phyloP scores from a whole-genome alignment of 1,284 basidiomycete species.

The Sporisorium sorghi region DNA sequence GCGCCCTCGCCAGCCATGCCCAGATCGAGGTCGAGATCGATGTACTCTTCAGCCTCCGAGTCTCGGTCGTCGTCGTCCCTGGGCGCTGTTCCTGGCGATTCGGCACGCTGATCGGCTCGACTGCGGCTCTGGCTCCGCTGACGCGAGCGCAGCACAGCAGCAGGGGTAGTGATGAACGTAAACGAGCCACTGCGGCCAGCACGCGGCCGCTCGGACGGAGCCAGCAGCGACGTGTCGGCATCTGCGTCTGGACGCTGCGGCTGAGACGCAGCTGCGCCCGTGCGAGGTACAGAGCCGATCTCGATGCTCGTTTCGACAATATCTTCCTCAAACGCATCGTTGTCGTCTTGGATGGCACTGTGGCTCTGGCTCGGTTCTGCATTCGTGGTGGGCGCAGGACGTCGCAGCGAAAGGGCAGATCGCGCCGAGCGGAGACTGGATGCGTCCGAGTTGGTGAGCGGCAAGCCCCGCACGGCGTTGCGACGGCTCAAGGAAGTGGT shows the following conservation, averaged over 20 bases:
- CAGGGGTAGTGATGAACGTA: constrained; percentile 42
- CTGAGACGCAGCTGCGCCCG: not conserved
- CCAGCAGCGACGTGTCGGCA: constrained; percentile 5
- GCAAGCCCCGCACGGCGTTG: constrained; percentile 38
- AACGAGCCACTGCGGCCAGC: constrained; percentile 33
- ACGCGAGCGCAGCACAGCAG: constrained; percentile 36
- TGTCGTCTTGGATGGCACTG: constrained; percentile 2
- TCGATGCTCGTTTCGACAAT: constrained; percentile 32
- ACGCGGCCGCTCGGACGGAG: constrained; percentile 18
- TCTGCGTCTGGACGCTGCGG: not conserved
- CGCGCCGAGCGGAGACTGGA: constrained; percentile 35
- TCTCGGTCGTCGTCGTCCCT: constrained; percentile 12
- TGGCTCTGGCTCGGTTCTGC: too few relatives aligned
- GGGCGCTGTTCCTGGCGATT: not conserved
- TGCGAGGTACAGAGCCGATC: constrained; percentile 18
- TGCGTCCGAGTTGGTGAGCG: constrained; percentile 23
- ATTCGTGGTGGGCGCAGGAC: not conserved
- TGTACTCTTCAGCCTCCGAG: constrained; percentile 32
- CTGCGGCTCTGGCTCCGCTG: constrained; percentile 30
- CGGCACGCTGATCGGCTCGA: not conserved
- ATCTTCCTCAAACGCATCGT: constrained; percentile 22
- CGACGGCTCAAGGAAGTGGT: constrained; percentile 34
- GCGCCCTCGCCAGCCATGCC: constrained; percentile 35
- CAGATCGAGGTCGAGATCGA: constrained; percentile 40
- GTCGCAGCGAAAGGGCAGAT: constrained; percentile 22